Conservation (phyloP, 2,329 filamentous ascomycete genomes). For the Exophiala bonariae region DNA sequence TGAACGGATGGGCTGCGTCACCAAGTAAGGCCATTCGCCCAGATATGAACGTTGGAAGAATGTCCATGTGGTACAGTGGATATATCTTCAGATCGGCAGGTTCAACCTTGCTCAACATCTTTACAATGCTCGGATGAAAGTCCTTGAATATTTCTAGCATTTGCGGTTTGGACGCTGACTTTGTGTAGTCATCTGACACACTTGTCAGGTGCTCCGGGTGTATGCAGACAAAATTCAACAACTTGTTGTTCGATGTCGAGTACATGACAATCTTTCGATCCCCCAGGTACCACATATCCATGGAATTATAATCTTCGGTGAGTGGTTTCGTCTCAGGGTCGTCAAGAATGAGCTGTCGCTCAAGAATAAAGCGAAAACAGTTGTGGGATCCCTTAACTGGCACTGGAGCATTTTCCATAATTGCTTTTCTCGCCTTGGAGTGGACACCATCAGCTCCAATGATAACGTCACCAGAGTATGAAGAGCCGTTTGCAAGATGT, state of each 20-base stretch:
- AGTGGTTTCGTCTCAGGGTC: conserved; percentile 45
- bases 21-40: conserved; percentile 60
- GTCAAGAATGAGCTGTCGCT: conserved; percentile 21
- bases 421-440: conserved; percentile 31
- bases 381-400: conserved; percentile 8
- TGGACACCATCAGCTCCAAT: conserved; percentile 58
- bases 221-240: conserved; percentile 21
- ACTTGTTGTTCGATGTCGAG: conserved; percentile 24
- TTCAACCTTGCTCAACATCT: conserved; percentile 14
- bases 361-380: conserved; percentile 40
- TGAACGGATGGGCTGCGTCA: conserved; percentile 68
- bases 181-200: conserved; percentile 32
- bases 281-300: conserved; percentile 44
- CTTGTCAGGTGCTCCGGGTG: conserved; percentile 30
- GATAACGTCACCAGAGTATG: conserved; percentile 49
- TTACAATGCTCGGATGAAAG: conserved; percentile 5
- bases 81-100: conserved; percentile 53
- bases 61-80: conserved; percentile 60
- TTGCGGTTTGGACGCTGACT: conserved; percentile 3
- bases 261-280: conserved; percentile 30
- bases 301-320: conserved; percentile 38
- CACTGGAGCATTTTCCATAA: conserved; percentile 15
- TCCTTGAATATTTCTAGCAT: conserved; percentile 12
- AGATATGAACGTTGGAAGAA: conserved; percentile 8
- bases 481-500: conserved; percentile 46